A percentile compares a stretch with the other conserved stretches of the same genome.
Conservation (phyloP, 768 basidiomycete genomes). For the Pisolithus sp. region DNA sequence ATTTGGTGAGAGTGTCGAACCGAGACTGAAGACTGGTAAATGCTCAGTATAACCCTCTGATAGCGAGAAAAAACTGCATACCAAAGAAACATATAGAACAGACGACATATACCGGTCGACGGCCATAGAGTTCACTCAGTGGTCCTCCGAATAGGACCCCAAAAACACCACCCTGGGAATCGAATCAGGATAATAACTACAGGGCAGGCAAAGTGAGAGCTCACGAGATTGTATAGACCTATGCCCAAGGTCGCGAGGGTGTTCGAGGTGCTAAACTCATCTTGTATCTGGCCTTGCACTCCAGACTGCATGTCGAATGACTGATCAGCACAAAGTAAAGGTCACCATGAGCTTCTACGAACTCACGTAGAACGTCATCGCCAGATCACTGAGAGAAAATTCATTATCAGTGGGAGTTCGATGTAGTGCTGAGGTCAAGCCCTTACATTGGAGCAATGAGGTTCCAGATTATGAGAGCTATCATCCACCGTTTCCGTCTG, state of each 20-base stretch:
- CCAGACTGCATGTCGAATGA: slow-evolving; percentile 13
- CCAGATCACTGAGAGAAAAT: slow-evolving; percentile 12
- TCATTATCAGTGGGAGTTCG: slow-evolving; percentile 1
- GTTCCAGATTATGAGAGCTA: slow-evolving; percentile 24
- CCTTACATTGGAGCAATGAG: slow-evolving; percentile 26
- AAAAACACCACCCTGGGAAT: not conserved
- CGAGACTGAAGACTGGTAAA: slow-evolving; percentile 15
- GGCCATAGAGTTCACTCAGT: slow-evolving; percentile 2
- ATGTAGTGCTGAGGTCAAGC: not conserved
- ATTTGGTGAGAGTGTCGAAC: slow-evolving; percentile 14
- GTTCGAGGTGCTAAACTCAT: not conserved
- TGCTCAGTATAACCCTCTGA: not conserved
- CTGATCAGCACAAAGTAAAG: not conserved
- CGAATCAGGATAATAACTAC: not conserved
- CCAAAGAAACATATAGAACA: not conserved
- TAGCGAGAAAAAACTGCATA: not conserved
- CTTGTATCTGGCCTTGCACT: slow-evolving; percentile 21
- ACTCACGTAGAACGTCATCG: slow-evolving; percentile 24
- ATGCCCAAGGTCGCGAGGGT: not conserved
- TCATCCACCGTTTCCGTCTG: slow-evolving; percentile 23
- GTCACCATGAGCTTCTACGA: too few relatives aligned
- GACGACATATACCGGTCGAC: not conserved
- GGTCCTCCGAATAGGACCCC: slow-evolving; percentile 1
- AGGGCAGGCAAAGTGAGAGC: not conserved
- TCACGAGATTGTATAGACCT: slow-evolving; percentile 1